Evolutionary conservation across 257 asterid genomes (phyloP).

Genomic region (Rhazya stricta): DNA sequence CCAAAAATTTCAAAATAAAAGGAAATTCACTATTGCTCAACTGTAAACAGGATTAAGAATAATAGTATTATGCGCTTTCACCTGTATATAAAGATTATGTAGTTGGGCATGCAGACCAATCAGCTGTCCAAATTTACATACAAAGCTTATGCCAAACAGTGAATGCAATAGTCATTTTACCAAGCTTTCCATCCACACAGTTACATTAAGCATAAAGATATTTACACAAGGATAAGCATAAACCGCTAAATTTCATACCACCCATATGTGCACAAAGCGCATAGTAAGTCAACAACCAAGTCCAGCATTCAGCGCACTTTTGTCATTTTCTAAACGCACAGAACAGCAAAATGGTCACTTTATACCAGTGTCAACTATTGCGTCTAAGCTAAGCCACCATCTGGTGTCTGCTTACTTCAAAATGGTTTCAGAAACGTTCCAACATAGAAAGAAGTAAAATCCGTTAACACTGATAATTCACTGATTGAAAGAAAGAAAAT

Average conservation of each 20-base stretch:
- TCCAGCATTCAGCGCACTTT: constrained; percentile 20
- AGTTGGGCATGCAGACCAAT: constrained; percentile 39
- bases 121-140: constrained; percentile 36
- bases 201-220: constrained; percentile 24
- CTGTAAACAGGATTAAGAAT: not conserved
- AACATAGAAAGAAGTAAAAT: constrained; percentile 15
- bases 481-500: constrained; percentile 12
- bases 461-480: not conserved
- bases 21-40: not conserved
- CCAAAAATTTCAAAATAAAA: not conserved
- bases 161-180: constrained; percentile 33
- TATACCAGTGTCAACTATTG: constrained; percentile 30
- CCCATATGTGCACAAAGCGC: constrained; percentile 23
- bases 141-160: constrained; percentile 30
- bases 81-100: constrained; percentile 25
- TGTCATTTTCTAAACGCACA: constrained; percentile 25
- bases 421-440: not conserved
- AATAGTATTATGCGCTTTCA: not conserved
- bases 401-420: constrained; percentile 8
- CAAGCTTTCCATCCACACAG: constrained; percentile 22
- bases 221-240: constrained; percentile 26
- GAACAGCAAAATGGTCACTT: constrained; percentile 19
- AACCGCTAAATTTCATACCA: constrained; percentile 30
- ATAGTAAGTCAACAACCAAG: constrained; percentile 14
- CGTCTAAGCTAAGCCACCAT: constrained; percentile 24